A percentile compares a stretch with the other conserved stretches of the same genome.
phyloP scores from a whole-genome alignment of 768 basidiomycete species.

The Rhodotorula toruloides region DNA sequence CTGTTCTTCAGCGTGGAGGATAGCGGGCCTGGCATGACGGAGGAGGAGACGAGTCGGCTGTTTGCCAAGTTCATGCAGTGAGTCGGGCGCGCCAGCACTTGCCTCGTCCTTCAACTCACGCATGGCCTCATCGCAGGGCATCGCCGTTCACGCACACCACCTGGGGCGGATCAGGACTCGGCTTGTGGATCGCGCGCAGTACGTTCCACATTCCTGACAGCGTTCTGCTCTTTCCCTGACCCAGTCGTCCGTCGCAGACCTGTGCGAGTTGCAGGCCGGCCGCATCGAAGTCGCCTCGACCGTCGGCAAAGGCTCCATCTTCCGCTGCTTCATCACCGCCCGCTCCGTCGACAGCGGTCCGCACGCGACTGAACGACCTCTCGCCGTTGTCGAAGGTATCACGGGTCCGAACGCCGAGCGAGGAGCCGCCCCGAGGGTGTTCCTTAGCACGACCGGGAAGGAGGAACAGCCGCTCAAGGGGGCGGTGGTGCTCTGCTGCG shows the following conservation, averaged over 20 bases:
- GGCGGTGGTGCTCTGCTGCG: slow-evolving; percentile 22
- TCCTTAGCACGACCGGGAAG: not conserved
- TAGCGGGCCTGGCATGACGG: slow-evolving; percentile 45
- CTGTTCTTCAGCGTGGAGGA: slow-evolving; percentile 44
- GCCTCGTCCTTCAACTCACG: not conserved
- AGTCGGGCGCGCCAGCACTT: no score
- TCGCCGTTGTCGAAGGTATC: slow-evolving; percentile 31
- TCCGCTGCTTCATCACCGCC: slow-evolving; percentile 35
- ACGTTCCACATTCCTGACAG: slow-evolving; percentile 7
- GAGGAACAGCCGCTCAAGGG: slow-evolving; percentile 6
- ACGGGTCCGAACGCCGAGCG: slow-evolving; percentile 22
- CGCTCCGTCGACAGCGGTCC: slow-evolving; percentile 25
- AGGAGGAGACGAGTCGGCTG: slow-evolving; percentile 42
- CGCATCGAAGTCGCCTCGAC: slow-evolving; percentile 33
- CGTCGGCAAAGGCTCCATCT: slow-evolving; percentile 31
- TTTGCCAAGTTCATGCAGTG: slow-evolving; percentile 45
- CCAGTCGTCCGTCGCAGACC: slow-evolving; percentile 3
- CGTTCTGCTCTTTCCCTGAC: not conserved
- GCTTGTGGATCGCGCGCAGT: slow-evolving; percentile 45
- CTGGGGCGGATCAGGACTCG: slow-evolving; percentile 46
- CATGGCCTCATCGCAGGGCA: slow-evolving; percentile 4
- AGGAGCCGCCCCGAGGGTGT: slow-evolving; percentile 15
- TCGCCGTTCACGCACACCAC: slow-evolving; percentile 44
- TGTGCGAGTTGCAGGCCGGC: slow-evolving; percentile 31
- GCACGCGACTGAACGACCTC: not conserved